Base-by-base conservation (phyloP, 352 stramenopile species). In the Pythium phragmitis region DNA sequence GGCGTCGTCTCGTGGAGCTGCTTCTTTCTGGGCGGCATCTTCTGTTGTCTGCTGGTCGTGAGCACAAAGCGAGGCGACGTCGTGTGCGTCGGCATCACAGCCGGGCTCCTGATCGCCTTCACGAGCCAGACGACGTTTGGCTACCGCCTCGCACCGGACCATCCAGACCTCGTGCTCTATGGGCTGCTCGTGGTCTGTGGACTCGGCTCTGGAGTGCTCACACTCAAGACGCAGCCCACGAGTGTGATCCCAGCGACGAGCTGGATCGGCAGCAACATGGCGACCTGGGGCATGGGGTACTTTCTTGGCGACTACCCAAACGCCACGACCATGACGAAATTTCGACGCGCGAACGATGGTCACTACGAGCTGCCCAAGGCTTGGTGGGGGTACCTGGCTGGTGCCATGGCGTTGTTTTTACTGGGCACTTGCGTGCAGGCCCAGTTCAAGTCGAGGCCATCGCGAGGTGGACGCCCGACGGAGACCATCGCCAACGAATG, bases 301-400 rank as follows among this genome's bases (percentile, higher is more conserved):
- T 90, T 92, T 51, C 74, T 78, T 7, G 81, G 81, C 14, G 72
- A 80, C 50, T 92, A 88, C 61, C 79, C 81, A 9, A 92, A 84
- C 36, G 77, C 70, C 34, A 76, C 74, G 16, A 68, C 82, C 50
- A 70, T 92, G 21, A 73, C 78, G 39, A 63, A 79, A 36, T 86
- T 88, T 49, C 65, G 74, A 13, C 53, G 48, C n/a, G 3, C 68
- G 67, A 63, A 53, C 19, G 63, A 80, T 4, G 78, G 76, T 39
- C 56, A 80, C 13, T 94, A 93, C 65, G 65, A 72, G 8, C 82
- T 95, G 39, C 80, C 80, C 8, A 70, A 69, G 23, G 80, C 77
- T 7, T 93, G 86, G 82, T 95, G 82, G 85, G 80, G 50, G 14
- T 95, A 95, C 64, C 43, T 95, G 55, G 76, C 68, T 4, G 81